Conservation (phyloP, 192 early-diverging fungal genomes). For the Kappamyces sp. region DNA sequence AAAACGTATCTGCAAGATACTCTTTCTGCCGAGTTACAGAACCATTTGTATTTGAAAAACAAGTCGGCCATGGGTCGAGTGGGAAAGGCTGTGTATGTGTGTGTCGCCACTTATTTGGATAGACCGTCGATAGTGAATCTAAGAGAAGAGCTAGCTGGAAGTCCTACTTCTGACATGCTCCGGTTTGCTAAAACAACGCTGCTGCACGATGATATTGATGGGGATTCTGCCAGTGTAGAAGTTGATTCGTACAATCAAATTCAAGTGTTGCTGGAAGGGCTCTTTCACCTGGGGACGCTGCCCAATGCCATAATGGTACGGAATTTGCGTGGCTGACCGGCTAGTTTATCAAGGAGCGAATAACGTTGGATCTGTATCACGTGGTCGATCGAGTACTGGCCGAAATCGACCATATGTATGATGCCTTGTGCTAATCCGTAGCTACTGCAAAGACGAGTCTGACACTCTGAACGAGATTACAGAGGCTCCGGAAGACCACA, state of each 20-base stretch:
- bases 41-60: conserved; percentile 54
- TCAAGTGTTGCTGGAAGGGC: conserved; percentile 34
- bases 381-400: conserved; percentile 49
- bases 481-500: background rate
- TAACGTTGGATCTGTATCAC: conserved; percentile 42
- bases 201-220: background rate
- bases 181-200: no score
- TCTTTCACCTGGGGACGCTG: conserved; percentile 34
- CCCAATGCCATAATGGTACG: conserved; percentile 42
- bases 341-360: conserved; percentile 25
- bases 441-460: background rate
- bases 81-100: conserved; percentile 19
- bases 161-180: conserved; percentile 18
- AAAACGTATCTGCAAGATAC: conserved; percentile 40
- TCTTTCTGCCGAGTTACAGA: conserved; percentile 50
- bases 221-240: conserved; percentile 19
- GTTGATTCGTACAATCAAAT: conserved; percentile 50
- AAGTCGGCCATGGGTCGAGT: conserved; percentile 38
- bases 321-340: conserved; percentile 11
- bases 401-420: conserved; percentile 40
- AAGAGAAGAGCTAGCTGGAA: conserved; percentile 42
- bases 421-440: background rate
- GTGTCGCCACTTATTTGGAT: no score
- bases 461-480: background rate
- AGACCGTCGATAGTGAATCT: conserved; percentile 13